phyloP scores from a whole-genome alignment of 768 basidiomycete genomes.

The Kwoniella sp. region DNA sequence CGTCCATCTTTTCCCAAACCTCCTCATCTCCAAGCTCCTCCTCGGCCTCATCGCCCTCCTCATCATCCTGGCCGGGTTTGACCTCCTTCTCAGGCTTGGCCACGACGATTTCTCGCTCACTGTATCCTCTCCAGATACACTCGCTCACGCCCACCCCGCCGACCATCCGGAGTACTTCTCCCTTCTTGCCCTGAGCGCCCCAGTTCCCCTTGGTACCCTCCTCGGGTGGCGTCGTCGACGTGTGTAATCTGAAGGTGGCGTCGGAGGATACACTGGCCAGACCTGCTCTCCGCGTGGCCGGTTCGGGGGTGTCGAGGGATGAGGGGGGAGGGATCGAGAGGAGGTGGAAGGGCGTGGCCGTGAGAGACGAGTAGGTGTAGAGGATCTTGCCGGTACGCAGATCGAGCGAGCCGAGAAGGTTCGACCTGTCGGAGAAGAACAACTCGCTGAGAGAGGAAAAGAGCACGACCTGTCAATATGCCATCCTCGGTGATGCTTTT shows the following conservation, averaged over 20 bases:
- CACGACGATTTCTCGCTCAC: conserved; percentile 3
- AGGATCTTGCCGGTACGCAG: conserved; percentile 43
- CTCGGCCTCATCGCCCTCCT: conserved; percentile 17
- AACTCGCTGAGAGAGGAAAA: conserved; percentile 34
- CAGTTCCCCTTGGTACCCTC: conserved; percentile 2
- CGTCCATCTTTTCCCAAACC: conserved; percentile 26
- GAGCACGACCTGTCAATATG: too few species aligned
- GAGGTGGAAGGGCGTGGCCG: conserved; percentile 38
- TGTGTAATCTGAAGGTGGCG: conserved; percentile 26
- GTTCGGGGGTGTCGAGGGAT: not conserved
- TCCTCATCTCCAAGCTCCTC: conserved; percentile 25
- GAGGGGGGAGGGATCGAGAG: conserved; percentile 28
- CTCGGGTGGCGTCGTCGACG: conserved; percentile 19
- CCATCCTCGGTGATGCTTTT: too few species aligned
- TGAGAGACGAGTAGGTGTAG: conserved; percentile 36
- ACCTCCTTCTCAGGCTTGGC: conserved; percentile 1
- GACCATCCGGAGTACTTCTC: conserved; percentile 20
- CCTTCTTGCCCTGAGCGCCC: conserved; percentile 27
- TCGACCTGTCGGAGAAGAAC: conserved; percentile 46
- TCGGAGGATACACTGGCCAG: conserved; percentile 18
- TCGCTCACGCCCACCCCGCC: conserved; percentile 35
- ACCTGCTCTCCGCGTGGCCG: conserved; percentile 1
- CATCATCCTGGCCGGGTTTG: conserved; percentile 15
- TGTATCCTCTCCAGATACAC: conserved; percentile 27
- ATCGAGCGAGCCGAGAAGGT: conserved; percentile 38